phyloP scores from a whole-genome alignment of 208 protist species.

The Strigomonas culicis region DNA sequence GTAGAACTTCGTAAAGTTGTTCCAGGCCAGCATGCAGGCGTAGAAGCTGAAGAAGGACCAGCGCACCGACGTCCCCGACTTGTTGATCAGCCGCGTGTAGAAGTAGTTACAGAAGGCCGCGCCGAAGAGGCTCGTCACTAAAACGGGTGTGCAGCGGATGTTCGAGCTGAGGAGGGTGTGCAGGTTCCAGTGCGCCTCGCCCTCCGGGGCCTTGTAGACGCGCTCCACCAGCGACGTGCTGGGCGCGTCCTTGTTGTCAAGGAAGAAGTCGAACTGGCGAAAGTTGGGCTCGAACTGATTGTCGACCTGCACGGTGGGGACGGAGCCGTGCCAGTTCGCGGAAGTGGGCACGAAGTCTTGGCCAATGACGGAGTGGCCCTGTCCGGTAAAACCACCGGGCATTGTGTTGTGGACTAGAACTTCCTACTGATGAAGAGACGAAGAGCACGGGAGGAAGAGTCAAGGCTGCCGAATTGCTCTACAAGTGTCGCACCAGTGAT shows the following conservation, averaged over 20 bases:
- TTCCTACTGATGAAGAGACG: background rate
- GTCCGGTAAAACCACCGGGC: conserved; percentile 30
- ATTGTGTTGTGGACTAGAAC: conserved; percentile 19
- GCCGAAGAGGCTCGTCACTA: conserved; percentile 67
- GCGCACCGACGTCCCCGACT: conserved; percentile 59
- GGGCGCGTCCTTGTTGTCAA: conserved; percentile 69
- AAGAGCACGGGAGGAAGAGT: background rate
- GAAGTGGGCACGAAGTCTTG: conserved; percentile 36
- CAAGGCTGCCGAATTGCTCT: background rate
- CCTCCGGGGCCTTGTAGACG: conserved; percentile 69
- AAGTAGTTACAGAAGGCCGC: conserved; percentile 73
- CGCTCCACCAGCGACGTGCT: conserved; percentile 58
- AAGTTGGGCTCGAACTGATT: conserved; percentile 83
- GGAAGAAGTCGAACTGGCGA: conserved; percentile 84
- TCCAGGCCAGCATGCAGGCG: conserved; percentile 63
- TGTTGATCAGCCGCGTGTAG: conserved; percentile 75
- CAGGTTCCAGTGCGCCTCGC: conserved; percentile 70
- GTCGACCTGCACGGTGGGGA: conserved; percentile 62
- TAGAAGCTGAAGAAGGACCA: conserved; percentile 82
- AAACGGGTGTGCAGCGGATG: conserved; percentile 69
- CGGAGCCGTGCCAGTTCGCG: conserved; percentile 79
- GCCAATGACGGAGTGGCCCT: conserved; percentile 27
- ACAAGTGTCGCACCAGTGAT: background rate
- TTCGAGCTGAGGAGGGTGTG: conserved; percentile 62
- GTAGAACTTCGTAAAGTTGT: conserved; percentile 83